Conservation (phyloP, 1,284 basidiomycete genomes). For the Xanthoconium separans region DNA sequence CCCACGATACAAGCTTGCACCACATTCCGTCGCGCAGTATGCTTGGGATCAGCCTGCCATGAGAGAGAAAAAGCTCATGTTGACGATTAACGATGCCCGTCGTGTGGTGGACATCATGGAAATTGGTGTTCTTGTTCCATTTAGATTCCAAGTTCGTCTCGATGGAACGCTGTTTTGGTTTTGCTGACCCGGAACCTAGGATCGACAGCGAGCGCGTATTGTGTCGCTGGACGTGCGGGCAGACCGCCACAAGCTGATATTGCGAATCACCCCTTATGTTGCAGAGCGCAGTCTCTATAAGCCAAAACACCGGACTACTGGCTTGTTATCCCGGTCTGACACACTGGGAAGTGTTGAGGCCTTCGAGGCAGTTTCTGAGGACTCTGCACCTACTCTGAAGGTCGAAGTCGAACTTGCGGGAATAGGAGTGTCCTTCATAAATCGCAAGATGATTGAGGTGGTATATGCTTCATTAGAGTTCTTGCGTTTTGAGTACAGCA, state of each 20-base stretch:
- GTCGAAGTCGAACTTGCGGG: constrained; percentile 85
- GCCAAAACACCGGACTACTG: constrained; percentile 59
- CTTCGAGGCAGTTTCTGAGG: constrained; percentile 89
- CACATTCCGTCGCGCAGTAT: constrained; percentile 65
- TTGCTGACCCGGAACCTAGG: constrained; percentile 35
- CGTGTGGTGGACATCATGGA: constrained; percentile 92
- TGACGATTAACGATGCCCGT: constrained; percentile 66
- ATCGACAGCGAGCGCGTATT: constrained; percentile 52
- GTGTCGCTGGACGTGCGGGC: constrained; percentile 94
- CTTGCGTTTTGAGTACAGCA: constrained; percentile 85
- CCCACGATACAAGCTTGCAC: constrained; percentile 55
- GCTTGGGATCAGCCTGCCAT: constrained; percentile 96
- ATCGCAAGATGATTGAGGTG: constrained; percentile 86
- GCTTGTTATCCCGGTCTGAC: constrained; percentile 59
- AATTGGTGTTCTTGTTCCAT: constrained; percentile 91
- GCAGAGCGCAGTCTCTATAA: constrained; percentile 90
- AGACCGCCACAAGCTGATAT: constrained; percentile 83
- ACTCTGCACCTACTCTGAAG: constrained; percentile 65
- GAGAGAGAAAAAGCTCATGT: constrained; percentile 76
- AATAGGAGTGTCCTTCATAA: constrained; percentile 91
- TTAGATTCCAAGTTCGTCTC: constrained; percentile 74
- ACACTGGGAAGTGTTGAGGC: constrained; percentile 71
- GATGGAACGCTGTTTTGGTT: background rate
- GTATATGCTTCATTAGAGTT: constrained; percentile 84
- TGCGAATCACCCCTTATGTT: constrained; percentile 88